Percentiles rank a stretch among this genome's conserved stretches.
These are phyloP conservation scores for Arabidopsis lyrata DNA, from an alignment of 441 rosid genomes.

Conservation along the genomic window DNA sequence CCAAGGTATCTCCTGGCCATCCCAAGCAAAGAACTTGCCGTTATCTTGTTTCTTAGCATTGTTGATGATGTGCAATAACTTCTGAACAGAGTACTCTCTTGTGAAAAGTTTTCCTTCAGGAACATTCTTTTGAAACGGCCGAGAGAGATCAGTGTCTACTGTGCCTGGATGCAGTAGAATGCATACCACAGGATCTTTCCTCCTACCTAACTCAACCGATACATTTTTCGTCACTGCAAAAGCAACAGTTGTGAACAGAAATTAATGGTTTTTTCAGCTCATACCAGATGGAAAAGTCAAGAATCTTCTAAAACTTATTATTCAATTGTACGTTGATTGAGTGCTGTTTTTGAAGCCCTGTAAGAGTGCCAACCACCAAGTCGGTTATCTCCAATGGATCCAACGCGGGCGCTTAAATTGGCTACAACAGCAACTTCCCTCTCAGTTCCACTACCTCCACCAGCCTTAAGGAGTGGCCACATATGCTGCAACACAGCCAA, in stretches of 20 bases:
- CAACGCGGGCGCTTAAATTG: slow-evolving; percentile 90
- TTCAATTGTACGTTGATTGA: slow-evolving; percentile 67
- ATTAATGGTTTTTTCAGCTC: background rate
- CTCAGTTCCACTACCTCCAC: slow-evolving; percentile 73
- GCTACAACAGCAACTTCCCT: slow-evolving; percentile 88
- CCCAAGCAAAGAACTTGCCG: slow-evolving; percentile 96
- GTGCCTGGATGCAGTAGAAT: slow-evolving; percentile 94
- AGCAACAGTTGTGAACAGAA: slow-evolving; percentile 10
- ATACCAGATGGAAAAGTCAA: background rate
- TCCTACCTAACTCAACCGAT: slow-evolving; percentile 75
- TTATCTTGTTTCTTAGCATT: slow-evolving; percentile 66
- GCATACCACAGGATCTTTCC: slow-evolving; percentile 79
- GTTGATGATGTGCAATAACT: slow-evolving; percentile 70
- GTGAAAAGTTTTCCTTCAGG: slow-evolving; percentile 84
- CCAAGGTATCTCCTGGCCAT: slow-evolving; percentile 93
- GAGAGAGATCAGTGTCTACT: slow-evolving; percentile 91
- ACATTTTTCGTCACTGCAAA: slow-evolving; percentile 74
- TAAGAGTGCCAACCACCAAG: slow-evolving; percentile 96
- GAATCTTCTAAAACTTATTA: background rate
- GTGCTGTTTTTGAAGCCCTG: slow-evolving; percentile 87
- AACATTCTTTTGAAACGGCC: slow-evolving; percentile 83
- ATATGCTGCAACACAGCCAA: slow-evolving; percentile 64
- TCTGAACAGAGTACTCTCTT: slow-evolving; percentile 78
- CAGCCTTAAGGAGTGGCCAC: slow-evolving; percentile 94
- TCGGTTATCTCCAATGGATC: slow-evolving; percentile 85